phyloP scores from a whole-genome alignment of 164 flowering plant species.

The Vitis rupestris region DNA sequence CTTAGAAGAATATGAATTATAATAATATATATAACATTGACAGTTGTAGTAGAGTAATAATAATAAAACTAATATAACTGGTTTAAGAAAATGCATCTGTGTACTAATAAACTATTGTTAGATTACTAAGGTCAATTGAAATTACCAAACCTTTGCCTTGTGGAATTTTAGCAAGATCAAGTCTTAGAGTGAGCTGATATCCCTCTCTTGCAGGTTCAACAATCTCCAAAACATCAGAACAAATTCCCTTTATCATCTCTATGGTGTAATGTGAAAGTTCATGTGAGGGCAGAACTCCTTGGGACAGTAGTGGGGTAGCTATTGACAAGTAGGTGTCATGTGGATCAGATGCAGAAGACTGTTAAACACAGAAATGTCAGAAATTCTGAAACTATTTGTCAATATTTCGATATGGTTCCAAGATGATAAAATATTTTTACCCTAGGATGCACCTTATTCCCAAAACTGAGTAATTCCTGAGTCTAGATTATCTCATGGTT shows the following conservation, averaged over 20 bases:
- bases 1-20: no score
- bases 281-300: slow-evolving; percentile 27
- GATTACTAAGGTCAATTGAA: background rate
- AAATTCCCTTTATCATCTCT: slow-evolving; percentile 38
- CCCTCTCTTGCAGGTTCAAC: slow-evolving; percentile 66
- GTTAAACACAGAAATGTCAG: slow-evolving; percentile 9
- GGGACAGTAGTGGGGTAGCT: slow-evolving; percentile 56
- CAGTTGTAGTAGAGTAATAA: no score
- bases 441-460: background rate
- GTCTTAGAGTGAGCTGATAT: slow-evolving; percentile 65
- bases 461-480: background rate
- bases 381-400: background rate
- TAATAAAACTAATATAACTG: no score
- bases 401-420: background rate
- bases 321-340: slow-evolving; percentile 56
- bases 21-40: no score
- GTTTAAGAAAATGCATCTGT: no score
- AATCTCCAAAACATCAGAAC: slow-evolving; percentile 47
- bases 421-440: background rate
- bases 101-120: no score
- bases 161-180: slow-evolving; percentile 55
- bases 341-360: slow-evolving; percentile 67
- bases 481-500: no score
- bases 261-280: slow-evolving; percentile 38
- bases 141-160: slow-evolving; percentile 48